Evolutionary conservation across 2,329 filamentous ascomycete genomes (phyloP), one percentile per base, ranked within the genome.

Genomic region (Calonectria leucothoes): DNA sequence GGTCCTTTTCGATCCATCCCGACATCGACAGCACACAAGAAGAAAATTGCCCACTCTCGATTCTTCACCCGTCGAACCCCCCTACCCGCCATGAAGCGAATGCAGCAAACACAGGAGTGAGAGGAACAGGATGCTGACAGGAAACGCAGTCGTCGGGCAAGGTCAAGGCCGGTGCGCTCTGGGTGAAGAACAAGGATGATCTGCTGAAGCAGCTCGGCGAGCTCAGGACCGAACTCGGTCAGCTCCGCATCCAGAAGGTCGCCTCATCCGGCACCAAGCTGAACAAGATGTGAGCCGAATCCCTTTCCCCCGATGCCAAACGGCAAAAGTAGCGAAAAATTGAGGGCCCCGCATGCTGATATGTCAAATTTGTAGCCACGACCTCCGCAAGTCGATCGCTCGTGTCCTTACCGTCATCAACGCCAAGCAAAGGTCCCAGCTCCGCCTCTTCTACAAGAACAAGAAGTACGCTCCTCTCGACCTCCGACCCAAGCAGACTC

Each of bases 381-480:
- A 99, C 88, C 92, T 99, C 87, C 96, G 97, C 92, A 99, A 99
- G 93, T 98, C 96, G 81, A 98, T 99, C 89, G 97, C 97, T 86
- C 96, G 96, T 86, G 95, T 98, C 89, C 93, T 99, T 84, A 99
- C 97, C 88, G 92, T 99, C 91, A 98, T 99, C 93, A 99, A 98
- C 93, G 94, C 95, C 89, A 98, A 98, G 93, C 97, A 99, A 92
- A 94, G 97, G 88, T 91, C 95, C 82, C 96, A 98, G 91, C 95
- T 99, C 84, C 95, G 96, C 84, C 92, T 98, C 82, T 98, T 98
- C 94, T 99, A 99, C 93, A 97, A 98, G 93, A 94, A 94, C 93
- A 98, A 98, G 95, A 98, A 98, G 92, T 98, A 98, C 93, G 90
- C 95, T 79, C 97, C 97, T 80, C 95, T 99, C 87, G 97, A 99